phyloP scores from a whole-genome alignment of 164 flowering plant genomes.

The Macadamia integrifolia region DNA sequence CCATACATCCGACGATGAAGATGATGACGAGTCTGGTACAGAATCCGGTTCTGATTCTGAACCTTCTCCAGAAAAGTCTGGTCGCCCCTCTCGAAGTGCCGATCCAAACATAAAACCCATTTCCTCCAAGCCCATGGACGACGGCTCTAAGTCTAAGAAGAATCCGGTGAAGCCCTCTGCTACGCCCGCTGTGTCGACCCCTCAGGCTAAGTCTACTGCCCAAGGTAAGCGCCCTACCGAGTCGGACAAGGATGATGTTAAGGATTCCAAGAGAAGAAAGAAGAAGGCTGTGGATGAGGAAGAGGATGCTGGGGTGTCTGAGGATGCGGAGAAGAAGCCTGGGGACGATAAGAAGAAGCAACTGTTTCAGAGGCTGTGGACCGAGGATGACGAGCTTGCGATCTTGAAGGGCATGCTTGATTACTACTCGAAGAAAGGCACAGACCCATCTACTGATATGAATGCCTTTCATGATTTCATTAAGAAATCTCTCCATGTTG shows the following conservation, averaged over 20 bases:
- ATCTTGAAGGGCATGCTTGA: conserved; percentile 38
- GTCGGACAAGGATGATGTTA: neutral
- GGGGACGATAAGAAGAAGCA: conserved; percentile 5
- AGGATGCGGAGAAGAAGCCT: conserved; percentile 6
- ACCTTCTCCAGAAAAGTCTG: neutral
- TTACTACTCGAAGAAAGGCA: conserved; percentile 19
- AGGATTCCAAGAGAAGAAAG: neutral
- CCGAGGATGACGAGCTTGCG: conserved; percentile 40
- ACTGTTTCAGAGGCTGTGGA: conserved; percentile 27
- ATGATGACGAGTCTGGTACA: conserved; percentile 13
- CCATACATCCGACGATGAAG: conserved; percentile 6
- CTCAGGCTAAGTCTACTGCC: neutral
- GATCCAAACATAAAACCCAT: conserved; percentile 22
- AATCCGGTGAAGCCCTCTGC: neutral
- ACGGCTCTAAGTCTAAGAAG: conserved; percentile 12
- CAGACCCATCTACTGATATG: conserved; percentile 19
- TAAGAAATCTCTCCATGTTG: conserved; percentile 20
- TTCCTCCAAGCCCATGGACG: conserved; percentile 37
- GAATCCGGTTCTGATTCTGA: conserved; percentile 21
- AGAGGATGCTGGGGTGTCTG: neutral
- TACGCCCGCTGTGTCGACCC: neutral
- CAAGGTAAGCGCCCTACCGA: neutral
- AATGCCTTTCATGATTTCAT: conserved; percentile 26
- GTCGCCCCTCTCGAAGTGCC: neutral
- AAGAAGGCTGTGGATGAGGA: neutral